Evolutionary conservation across 2,329 filamentous ascomycete species (phyloP).

Genomic region (Pseudogymnoascus sp.): DNA sequence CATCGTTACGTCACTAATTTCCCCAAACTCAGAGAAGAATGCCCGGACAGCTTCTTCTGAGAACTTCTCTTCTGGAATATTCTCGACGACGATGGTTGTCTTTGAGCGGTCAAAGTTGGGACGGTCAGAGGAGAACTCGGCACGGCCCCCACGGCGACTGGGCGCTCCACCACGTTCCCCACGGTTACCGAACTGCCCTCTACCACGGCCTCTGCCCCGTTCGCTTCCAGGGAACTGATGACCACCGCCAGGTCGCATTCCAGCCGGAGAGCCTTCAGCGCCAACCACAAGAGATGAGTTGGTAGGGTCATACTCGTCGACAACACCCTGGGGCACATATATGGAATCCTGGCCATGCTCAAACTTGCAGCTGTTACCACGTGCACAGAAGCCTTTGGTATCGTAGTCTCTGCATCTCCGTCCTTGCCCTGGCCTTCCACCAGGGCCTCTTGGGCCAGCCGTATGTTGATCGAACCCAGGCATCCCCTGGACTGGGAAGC

Average conservation of each 20-base stretch:
- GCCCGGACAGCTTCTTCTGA: slow-evolving; percentile 55
- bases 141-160: slow-evolving; percentile 27
- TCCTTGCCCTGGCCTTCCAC: not conserved
- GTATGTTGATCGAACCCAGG: slow-evolving; percentile 29
- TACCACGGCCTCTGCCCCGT: slow-evolving; percentile 29
- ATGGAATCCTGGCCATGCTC: slow-evolving; percentile 57
- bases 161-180: slow-evolving; percentile 16
- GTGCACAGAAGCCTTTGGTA: slow-evolving; percentile 62
- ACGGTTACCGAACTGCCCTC: slow-evolving; percentile 27
- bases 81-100: slow-evolving; percentile 66
- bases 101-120: slow-evolving; percentile 56
- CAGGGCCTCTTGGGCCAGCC: slow-evolving; percentile 16
- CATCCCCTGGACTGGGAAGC: slow-evolving; percentile 40
- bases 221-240: slow-evolving; percentile 15
- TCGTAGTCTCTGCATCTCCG: slow-evolving; percentile 62
- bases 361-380: slow-evolving; percentile 59
- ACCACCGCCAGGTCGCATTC: slow-evolving; percentile 17
- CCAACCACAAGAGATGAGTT: slow-evolving; percentile 39
- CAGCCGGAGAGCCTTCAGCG: slow-evolving; percentile 17
- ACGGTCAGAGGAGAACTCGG: slow-evolving; percentile 58
- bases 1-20: slow-evolving; percentile 56
- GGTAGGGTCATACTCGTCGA: slow-evolving; percentile 53
- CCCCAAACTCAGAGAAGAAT: slow-evolving; percentile 69
- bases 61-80: slow-evolving; percentile 67
- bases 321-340: slow-evolving; percentile 26